Evolutionary conservation across 1,139 yeast species (phyloP).

Genomic region (Yamadazyma triangularis): DNA sequence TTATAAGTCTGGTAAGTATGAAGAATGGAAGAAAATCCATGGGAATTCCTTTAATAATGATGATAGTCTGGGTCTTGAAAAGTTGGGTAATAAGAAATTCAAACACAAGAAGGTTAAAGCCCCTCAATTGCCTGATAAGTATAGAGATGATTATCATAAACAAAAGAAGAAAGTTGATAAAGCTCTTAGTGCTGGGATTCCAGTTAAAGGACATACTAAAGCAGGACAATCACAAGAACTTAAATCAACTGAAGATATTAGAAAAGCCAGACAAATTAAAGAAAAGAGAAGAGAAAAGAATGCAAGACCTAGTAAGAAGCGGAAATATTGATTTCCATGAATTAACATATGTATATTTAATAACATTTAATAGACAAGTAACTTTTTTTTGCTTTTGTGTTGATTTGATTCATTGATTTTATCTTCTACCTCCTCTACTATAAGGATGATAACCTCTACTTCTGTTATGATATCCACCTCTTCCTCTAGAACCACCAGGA

Average conservation of each 20-base stretch:
- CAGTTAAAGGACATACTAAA: conserved; percentile 64
- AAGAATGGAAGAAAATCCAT: conserved; percentile 76
- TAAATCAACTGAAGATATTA: conserved; percentile 66
- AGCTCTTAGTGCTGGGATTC: conserved; percentile 73
- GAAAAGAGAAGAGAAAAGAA: conserved; percentile 81
- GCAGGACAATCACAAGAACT: conserved; percentile 58
- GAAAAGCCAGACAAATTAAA: conserved; percentile 66
- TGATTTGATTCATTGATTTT: too few relatives aligned
- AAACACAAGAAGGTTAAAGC: conserved; percentile 74
- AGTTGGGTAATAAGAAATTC: conserved; percentile 33
- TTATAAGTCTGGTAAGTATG: conserved; percentile 85
- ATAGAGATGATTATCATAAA: conserved; percentile 77
- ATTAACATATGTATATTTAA: not conserved
- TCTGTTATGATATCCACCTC: conserved; percentile 10
- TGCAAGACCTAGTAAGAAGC: conserved; percentile 64
- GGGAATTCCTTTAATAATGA: conserved; percentile 8
- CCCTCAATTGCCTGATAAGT: conserved; percentile 86
- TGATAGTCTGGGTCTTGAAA: conserved; percentile 13
- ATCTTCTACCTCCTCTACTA: conserved; percentile 19
- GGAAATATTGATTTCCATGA: not conserved
- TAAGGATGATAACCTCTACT: conserved; percentile 29
- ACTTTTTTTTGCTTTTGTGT: conserved; percentile 1
- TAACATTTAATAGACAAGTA: not conserved
- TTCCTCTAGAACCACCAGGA: conserved; percentile 24
- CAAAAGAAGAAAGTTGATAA: conserved; percentile 81